These are phyloP conservation scores for Pythium oligandrum DNA, from an alignment of 352 stramenopile genomes.

Conservation along the genomic window DNA sequence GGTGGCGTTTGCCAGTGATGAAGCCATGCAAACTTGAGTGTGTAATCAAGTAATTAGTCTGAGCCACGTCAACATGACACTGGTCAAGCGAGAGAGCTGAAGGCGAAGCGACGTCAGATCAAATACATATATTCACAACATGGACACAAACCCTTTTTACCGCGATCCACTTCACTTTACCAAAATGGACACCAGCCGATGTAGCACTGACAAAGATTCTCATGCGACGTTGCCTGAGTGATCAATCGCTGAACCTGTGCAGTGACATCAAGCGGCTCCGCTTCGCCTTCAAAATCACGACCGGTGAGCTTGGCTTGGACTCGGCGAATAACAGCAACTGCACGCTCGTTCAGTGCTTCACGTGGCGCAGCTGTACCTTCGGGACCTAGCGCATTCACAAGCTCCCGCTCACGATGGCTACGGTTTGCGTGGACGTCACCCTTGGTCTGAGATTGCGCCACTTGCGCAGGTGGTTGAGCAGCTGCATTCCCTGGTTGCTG, in stretches of 20 bases:
- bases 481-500: too few species aligned
- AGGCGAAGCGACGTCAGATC: neutral
- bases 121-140: neutral
- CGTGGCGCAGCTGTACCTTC: slow-evolving; percentile 72
- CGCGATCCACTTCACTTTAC: slow-evolving; percentile 22
- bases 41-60: neutral
- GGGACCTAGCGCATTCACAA: slow-evolving; percentile 70
- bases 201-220: slow-evolving; percentile 99
- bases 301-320: slow-evolving; percentile 99
- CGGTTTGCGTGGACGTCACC: slow-evolving; percentile 62
- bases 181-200: slow-evolving; percentile 97
- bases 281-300: slow-evolving; percentile 92
- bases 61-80: neutral
- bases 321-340: slow-evolving; percentile 95
- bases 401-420: slow-evolving; percentile 76
- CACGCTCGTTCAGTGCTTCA: slow-evolving; percentile 94
- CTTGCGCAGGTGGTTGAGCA: slow-evolving; percentile 20
- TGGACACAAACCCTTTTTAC: neutral
- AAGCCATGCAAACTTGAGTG: too few species aligned
- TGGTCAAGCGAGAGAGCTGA: neutral
- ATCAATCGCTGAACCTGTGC: slow-evolving; percentile 96
- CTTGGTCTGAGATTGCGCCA: slow-evolving; percentile 46
- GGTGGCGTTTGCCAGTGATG: too few species aligned
- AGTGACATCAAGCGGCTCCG: slow-evolving; percentile 68
- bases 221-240: slow-evolving; percentile 95